Evolutionary conservation across 2,329 filamentous ascomycete genomes (phyloP), one percentile per base, ranked within the genome.

Genomic region (Colletotrichum sublineola): DNA sequence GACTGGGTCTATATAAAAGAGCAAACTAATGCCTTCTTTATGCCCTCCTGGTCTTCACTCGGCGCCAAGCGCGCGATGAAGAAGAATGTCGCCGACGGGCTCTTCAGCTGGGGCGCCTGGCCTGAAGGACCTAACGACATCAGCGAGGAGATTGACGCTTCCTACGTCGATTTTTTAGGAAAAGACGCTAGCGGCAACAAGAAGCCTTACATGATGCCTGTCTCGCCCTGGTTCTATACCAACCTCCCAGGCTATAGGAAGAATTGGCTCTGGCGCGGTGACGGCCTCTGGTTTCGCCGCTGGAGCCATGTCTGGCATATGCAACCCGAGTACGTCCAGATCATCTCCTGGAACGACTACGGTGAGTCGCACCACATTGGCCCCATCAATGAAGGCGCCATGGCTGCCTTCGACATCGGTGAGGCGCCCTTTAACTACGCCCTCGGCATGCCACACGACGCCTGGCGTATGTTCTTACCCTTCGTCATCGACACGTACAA

Each of bases 81-180:
- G 15, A 38, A n/a, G n/a, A 73, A 74, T 24, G 71, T 73, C 1
- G 70, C 77, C 9, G 80, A 84, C 68, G 81, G 81, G 0, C 76
- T 81, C 1, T 82, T 83, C 75, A 77, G 70, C 57, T 84, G 80
- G 81, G 76, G 76, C 9, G 78, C 77, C 15, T 84, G 82, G 82
- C 79, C 81, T 0, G 86, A 86, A 29, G 88, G 89, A 76, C 83
- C 85, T 1, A 85, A 87, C 77, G 87, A 88, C 77, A 86, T 89
- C 68, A 84, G 33, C 7, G 20, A 33, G 53, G 20, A 40, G 11
- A 40, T 56, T 9, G 33, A 56, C 7, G 31, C 53, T 9, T 56
- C 53, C 6, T 56, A 38, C 3, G 33, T 56, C 3, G 33, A 56
- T 7, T 56, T 56, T 11, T 18, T 38, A 20, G 53, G 50, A 5